These are phyloP conservation scores for Aspergillus cristatus DNA, from an alignment of 495 filamentous ascomycete species.

Conservation along the genomic window DNA sequence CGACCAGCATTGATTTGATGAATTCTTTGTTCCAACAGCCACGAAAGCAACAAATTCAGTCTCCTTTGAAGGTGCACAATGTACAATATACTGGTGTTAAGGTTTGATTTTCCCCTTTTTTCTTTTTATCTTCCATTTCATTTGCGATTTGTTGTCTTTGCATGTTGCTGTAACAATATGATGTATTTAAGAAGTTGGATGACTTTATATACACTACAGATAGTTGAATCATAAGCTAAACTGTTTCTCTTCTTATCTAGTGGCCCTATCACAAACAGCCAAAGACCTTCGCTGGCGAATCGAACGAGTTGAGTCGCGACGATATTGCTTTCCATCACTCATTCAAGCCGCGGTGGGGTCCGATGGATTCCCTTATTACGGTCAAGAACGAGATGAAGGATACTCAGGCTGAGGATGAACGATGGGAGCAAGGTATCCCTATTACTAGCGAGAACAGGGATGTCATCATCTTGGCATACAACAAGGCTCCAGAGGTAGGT, in stretches of 20 bases:
- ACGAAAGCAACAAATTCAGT: constrained; percentile 25
- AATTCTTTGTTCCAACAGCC: constrained; percentile 66
- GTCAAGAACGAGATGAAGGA: constrained; percentile 27
- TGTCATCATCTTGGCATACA: constrained; percentile 21
- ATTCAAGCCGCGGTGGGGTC: constrained; percentile 72
- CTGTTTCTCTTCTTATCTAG: constrained; percentile 47
- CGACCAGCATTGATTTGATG: constrained; percentile 83
- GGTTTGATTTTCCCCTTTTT: constrained; percentile 54
- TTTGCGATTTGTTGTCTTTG: constrained; percentile 22
- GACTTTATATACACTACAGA: constrained; percentile 9
- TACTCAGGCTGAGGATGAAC: constrained; percentile 11
- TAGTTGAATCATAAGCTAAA: constrained; percentile 30
- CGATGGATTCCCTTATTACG: constrained; percentile 62
- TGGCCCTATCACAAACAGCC: constrained; percentile 76
- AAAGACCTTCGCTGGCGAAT: constrained; percentile 53
- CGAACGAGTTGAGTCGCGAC: constrained; percentile 44
- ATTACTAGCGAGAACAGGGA: constrained; percentile 32
- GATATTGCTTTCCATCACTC: constrained; percentile 54
- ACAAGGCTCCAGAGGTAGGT: too few relatives aligned
- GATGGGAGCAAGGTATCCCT: constrained; percentile 28
- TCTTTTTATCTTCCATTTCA: constrained; percentile 14
- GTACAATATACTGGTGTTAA: constrained; percentile 54
- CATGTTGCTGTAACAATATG: too few relatives aligned
- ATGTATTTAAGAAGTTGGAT: too few relatives aligned
- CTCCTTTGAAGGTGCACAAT: constrained; percentile 31